Evolutionary conservation across 2,329 filamentous ascomycete species (phyloP).

Genomic region (Ascochyta rabiei): DNA sequence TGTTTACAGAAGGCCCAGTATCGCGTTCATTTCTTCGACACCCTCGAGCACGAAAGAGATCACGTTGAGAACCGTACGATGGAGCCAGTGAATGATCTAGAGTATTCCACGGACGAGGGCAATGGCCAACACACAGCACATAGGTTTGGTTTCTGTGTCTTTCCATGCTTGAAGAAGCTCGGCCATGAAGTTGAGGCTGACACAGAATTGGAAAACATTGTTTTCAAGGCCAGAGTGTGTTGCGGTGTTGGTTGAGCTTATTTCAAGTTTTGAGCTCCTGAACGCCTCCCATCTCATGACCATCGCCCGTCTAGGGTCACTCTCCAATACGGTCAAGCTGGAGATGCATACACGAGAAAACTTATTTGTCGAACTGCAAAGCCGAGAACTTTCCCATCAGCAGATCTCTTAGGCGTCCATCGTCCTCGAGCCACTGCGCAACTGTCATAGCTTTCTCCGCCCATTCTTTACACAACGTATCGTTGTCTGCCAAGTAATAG

Average conservation of each 20-base stretch:
- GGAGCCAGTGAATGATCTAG: constrained; percentile 40
- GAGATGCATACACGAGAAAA: not conserved
- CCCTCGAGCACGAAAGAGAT: constrained; percentile 1
- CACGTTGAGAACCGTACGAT: constrained; percentile 35
- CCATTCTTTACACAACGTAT: constrained; percentile 65
- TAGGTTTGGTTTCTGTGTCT: constrained; percentile 40
- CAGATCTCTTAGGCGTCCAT: constrained; percentile 33
- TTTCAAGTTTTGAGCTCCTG: not conserved
- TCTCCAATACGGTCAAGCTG: not conserved
- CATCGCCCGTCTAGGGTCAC: not conserved
- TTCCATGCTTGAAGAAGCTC: constrained; percentile 41
- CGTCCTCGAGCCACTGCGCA: constrained; percentile 64
- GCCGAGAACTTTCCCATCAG: constrained; percentile 56
- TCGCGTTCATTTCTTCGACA: constrained; percentile 31
- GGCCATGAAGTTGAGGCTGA: constrained; percentile 37
- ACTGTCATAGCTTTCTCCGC: constrained; percentile 66
- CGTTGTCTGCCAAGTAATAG: constrained; percentile 57
- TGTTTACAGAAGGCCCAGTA: constrained; percentile 42
- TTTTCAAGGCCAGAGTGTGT: constrained; percentile 42
- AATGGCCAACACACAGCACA: constrained; percentile 19
- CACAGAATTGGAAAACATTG: constrained; percentile 31
- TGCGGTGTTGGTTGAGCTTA: constrained; percentile 16
- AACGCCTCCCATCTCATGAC: not conserved
- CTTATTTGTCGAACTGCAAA: constrained; percentile 51
- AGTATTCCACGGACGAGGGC: constrained; percentile 32